Evolutionary conservation across 202 grass and related monocot species (phyloP).

Genomic region (Elaeis oleifera): DNA sequence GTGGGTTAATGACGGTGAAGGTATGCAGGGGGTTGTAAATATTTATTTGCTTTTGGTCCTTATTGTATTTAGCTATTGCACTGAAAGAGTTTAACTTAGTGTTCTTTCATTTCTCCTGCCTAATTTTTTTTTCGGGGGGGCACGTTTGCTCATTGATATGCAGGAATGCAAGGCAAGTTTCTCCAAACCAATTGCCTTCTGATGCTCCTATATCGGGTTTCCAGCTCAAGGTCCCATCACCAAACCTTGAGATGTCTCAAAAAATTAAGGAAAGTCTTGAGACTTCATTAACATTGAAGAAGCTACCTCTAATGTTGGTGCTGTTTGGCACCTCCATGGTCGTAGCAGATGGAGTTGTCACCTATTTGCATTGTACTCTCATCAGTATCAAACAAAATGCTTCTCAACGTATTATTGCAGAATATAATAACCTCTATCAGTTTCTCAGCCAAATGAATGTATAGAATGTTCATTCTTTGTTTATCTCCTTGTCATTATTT

Average conservation of each 20-base stretch:
- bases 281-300: slow-evolving; percentile 39
- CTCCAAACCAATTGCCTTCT: slow-evolving; percentile 52
- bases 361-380: slow-evolving; percentile 3
- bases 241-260: slow-evolving; percentile 30
- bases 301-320: slow-evolving; percentile 46
- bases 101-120: too few relatives aligned
- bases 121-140: slow-evolving; percentile 31
- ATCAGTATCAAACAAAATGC: too few relatives aligned
- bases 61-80: too few relatives aligned
- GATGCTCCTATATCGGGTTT: slow-evolving; percentile 55
- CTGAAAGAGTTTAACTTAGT: too few relatives aligned
- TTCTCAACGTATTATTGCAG: too few relatives aligned
- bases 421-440: too few relatives aligned
- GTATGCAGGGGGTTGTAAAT: slow-evolving; percentile 19
- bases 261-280: slow-evolving; percentile 56
- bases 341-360: slow-evolving; percentile 57
- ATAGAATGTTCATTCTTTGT: too few relatives aligned
- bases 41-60: too few relatives aligned
- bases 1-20: slow-evolving; percentile 48
- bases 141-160: slow-evolving; percentile 70
- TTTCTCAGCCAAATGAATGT: too few relatives aligned
- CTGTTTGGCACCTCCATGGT: slow-evolving; percentile 62
- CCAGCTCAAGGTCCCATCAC: slow-evolving; percentile 38
- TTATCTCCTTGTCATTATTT: too few relatives aligned
- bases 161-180: slow-evolving; percentile 48